phyloP scores from a whole-genome alignment of 306 rosid species.

The Mimosa pudica region DNA sequence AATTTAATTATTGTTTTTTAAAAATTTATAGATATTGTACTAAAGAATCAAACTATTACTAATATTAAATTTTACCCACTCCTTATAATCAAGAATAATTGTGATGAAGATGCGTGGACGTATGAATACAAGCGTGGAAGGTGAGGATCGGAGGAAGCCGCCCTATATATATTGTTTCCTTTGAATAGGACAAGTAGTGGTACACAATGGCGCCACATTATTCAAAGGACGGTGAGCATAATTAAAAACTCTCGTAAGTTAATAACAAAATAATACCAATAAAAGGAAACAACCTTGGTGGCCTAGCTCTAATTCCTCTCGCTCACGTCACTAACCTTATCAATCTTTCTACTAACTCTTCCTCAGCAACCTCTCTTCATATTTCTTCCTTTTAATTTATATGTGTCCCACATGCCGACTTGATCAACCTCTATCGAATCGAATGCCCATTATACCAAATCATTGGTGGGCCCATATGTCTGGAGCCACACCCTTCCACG shows the following conservation, averaged over 20 bases:
- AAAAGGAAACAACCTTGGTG: conserved; percentile 45
- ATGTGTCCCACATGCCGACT: conserved; percentile 38
- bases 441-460: conserved; percentile 85
- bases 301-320: conserved; percentile 48
- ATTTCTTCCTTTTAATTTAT: conserved; percentile 47
- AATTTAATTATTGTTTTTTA: no score
- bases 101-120: no score
- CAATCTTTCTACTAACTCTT: neutral
- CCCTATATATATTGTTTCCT: conserved; percentile 35
- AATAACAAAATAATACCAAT: neutral
- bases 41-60: no score
- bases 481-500: conserved; percentile 24
- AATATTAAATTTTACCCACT: no score
- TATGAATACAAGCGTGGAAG: no score
- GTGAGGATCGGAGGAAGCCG: no score
- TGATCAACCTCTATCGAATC: conserved; percentile 71
- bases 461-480: conserved; percentile 72
- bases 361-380: neutral
- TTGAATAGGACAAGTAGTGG: conserved; percentile 44
- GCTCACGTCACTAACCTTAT: conserved; percentile 54
- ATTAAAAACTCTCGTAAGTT: neutral
- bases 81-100: no score
- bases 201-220: conserved; percentile 1
- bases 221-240: neutral
- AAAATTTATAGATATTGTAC: no score